Evolutionary conservation across 345 rosid species (phyloP).

Genomic region (Tarenaya hassleriana): DNA sequence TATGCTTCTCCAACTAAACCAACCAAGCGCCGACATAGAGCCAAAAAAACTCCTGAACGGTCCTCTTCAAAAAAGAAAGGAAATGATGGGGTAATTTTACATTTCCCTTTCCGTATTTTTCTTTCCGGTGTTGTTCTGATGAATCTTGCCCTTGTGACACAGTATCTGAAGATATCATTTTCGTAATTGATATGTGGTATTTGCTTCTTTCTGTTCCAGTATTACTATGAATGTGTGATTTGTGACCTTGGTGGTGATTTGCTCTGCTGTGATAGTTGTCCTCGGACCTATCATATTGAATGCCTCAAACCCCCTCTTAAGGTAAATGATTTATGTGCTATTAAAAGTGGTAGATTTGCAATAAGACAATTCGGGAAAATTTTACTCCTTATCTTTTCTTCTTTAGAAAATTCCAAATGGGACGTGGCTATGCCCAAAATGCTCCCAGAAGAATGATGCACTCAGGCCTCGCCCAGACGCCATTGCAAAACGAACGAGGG

Average conservation of each 20-base stretch:
- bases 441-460: constrained; percentile 57
- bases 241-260: constrained; percentile 97
- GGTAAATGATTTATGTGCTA: constrained; percentile 35
- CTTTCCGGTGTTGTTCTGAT: not conserved
- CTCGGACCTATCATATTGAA: constrained; percentile 83
- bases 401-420: constrained; percentile 90
- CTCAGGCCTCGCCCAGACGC: constrained; percentile 63
- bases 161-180: too few species aligned
- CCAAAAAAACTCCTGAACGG: constrained; percentile 41
- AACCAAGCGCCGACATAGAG: constrained; percentile 40
- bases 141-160: not conserved
- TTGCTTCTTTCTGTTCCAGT: constrained; percentile 46
- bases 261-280: constrained; percentile 97
- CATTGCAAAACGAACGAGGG: constrained; percentile 77
- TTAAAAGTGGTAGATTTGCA: constrained; percentile 4
- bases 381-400: constrained; percentile 8
- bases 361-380: constrained; percentile 1
- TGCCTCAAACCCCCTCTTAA: constrained; percentile 98
- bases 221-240: constrained; percentile 93
- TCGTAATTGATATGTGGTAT: constrained; percentile 7
- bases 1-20: constrained; percentile 41
- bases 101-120: not conserved
- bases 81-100: constrained; percentile 77
- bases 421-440: constrained; percentile 93
- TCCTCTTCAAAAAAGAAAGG: constrained; percentile 80